Conservation (phyloP, 352 stramenopile genomes). For the Pythium aristosporum region DNA sequence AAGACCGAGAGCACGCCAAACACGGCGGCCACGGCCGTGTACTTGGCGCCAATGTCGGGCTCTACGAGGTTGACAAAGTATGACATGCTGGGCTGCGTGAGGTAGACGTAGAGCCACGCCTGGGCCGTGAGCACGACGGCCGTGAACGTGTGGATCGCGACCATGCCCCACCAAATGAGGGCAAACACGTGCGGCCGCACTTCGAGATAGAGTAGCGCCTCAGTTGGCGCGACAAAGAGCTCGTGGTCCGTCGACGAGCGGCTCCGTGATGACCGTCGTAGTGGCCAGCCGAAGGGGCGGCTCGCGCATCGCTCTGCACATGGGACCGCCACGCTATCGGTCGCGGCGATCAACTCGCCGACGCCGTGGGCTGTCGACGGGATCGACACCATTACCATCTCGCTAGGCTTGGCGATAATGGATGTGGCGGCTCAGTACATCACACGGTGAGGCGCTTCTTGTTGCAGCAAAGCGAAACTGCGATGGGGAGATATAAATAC, state of each 20-base stretch:
- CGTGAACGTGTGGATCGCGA: slow-evolving; percentile 23
- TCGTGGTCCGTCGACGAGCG: background rate
- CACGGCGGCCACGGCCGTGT: slow-evolving; percentile 17
- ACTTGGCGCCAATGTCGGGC: slow-evolving; percentile 24
- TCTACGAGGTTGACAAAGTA: slow-evolving; percentile 34
- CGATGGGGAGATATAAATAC: background rate
- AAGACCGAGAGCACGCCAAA: slow-evolving; percentile 24
- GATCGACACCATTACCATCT: background rate
- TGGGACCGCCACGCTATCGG: background rate
- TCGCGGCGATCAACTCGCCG: background rate
- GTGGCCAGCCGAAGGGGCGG: slow-evolving; percentile 8
- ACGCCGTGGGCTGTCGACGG: background rate
- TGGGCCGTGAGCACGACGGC: slow-evolving; percentile 21
- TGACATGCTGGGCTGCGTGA: slow-evolving; percentile 26
- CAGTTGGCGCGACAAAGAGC: slow-evolving; percentile 19
- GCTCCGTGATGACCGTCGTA: background rate
- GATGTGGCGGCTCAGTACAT: background rate
- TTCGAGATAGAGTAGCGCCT: slow-evolving; percentile 24
- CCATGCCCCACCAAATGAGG: slow-evolving; percentile 23
- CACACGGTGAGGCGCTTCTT: background rate
- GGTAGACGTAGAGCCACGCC: slow-evolving; percentile 29
- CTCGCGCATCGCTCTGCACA: background rate
- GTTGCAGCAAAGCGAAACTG: background rate
- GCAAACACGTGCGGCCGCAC: slow-evolving; percentile 23
- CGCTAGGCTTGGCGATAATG: background rate